These are phyloP conservation scores for Paramecium sonneborni DNA, from an alignment of 73 alveolate species.

Conservation along the genomic window DNA sequence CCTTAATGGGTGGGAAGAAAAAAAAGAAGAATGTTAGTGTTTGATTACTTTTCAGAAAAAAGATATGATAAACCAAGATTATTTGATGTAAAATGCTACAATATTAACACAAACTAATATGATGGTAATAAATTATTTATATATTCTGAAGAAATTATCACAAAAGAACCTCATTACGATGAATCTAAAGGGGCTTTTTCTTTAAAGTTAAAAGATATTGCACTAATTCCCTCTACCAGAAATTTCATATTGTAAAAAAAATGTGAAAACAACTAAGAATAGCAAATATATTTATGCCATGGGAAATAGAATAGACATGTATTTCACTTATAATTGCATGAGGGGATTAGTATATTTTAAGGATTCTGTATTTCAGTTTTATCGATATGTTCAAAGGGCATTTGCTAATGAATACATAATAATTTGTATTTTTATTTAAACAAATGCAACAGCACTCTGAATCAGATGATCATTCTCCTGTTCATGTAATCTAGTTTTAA, in stretches of 20 bases:
- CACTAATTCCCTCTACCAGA: slow-evolving; percentile 75
- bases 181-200: slow-evolving; percentile 70
- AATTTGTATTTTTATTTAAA: background rate
- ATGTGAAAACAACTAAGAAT: slow-evolving; percentile 54
- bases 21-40: slow-evolving; percentile 48
- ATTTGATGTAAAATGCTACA: slow-evolving; percentile 55
- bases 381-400: background rate
- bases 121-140: background rate
- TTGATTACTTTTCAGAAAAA: slow-evolving; percentile 59
- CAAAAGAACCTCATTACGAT: slow-evolving; percentile 72
- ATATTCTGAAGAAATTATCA: slow-evolving; percentile 22
- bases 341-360: slow-evolving; percentile 53
- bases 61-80: slow-evolving; percentile 73
- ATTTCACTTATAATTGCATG: slow-evolving; percentile 72
- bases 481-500: slow-evolving; percentile 29
- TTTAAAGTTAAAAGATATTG: slow-evolving; percentile 38
- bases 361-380: background rate
- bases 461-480: slow-evolving; percentile 24
- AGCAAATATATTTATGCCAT: slow-evolving; percentile 66
- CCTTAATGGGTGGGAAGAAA: slow-evolving; percentile 35
- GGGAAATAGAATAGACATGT: slow-evolving; percentile 73
- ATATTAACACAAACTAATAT: slow-evolving; percentile 24
- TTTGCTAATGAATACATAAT: background rate
- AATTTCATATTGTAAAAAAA: slow-evolving; percentile 72
- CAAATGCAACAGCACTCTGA: background rate